Base-by-base conservation (phyloP, 805 yeast species). In the Saturnispora quitensis region DNA sequence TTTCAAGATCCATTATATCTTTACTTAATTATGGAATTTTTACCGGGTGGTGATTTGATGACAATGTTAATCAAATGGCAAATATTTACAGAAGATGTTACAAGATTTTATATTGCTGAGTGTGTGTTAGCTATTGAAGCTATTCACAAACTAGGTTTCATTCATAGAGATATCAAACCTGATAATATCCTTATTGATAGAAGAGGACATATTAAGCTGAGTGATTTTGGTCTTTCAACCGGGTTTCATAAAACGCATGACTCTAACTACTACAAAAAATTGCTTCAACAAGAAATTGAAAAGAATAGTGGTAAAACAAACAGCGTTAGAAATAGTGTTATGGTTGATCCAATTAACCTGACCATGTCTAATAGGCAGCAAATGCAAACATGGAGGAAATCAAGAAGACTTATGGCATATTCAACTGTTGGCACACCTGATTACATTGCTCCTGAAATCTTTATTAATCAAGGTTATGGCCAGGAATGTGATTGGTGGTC, bases 401-500 rank as follows among this genome's bases (percentile, higher is more conserved):
- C 91, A 17, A 75, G 97, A 59, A 76, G 97, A 56, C 68, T 89
- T 51, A 89, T 90, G 96, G 97, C 97, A 2, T 89, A 89, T 64
- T 88, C 96, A 7, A 90, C 97, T 0, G 97, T 89, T 31, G 97
- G 97, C 45, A 89, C 97, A 0, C 97, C 97, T 0, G 97, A 89
- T 67, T 89, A 89, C 65, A 89, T 89, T 67, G 97, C 97, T 1
- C 97, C 97, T 0, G 97, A 89, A 65, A 90, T 89, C 55, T 89
- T 89, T 61, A 74, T 88, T 46, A 89, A 89, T 60, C 93, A 89
- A 70, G 97, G 97, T 5, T 89, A 89, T 68, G 96, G 97, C 12
- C 96, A 89, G 69, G 96, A 89, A 64, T 89, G 97, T 70, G 97
- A 89, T 68, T 89, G 97, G 97, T 89, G 97, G 97, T 86, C 95